Conservation (phyloP, 2,329 filamentous ascomycete genomes). For the Colletotrichum shisoi region DNA sequence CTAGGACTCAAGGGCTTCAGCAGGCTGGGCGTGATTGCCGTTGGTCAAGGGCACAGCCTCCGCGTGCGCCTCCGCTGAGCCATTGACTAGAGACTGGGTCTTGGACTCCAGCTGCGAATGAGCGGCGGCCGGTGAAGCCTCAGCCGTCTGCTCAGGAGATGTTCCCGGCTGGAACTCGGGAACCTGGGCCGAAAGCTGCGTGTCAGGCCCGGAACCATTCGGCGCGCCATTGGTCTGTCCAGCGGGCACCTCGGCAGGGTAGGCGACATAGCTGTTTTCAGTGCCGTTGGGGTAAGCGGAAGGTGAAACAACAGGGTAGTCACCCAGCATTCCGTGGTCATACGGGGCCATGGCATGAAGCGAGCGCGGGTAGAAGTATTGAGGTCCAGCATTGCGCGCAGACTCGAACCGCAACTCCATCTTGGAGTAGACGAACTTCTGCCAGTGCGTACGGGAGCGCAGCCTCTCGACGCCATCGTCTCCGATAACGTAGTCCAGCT, state of each 20-base stretch:
- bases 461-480: conserved; percentile 82
- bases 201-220: conserved; percentile 49
- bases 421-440: conserved; percentile 77
- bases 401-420: conserved; percentile 74
- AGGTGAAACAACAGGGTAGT: conserved; percentile 46
- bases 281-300: conserved; percentile 45
- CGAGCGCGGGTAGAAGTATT: conserved; percentile 48
- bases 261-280: conserved; percentile 27
- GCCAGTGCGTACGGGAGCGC: conserved; percentile 77
- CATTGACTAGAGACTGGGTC: conserved; percentile 32
- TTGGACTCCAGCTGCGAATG: conserved; percentile 9
- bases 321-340: conserved; percentile 42
- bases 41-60: conserved; percentile 43
- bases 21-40: conserved; percentile 43
- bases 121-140: conserved; percentile 1
- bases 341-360: conserved; percentile 40
- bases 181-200: conserved; percentile 68
- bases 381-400: conserved; percentile 75
- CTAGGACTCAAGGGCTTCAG: conserved; percentile 40
- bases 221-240: conserved; percentile 49
- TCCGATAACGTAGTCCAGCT: conserved; percentile 77
- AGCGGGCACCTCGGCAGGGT: conserved; percentile 39
- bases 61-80: conserved; percentile 43
- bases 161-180: conserved; percentile 65
- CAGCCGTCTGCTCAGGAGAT: conserved; percentile 12